phyloP scores from a whole-genome alignment of 2,329 filamentous ascomycete genomes.

The Neoscytalidium dimidiatum region DNA sequence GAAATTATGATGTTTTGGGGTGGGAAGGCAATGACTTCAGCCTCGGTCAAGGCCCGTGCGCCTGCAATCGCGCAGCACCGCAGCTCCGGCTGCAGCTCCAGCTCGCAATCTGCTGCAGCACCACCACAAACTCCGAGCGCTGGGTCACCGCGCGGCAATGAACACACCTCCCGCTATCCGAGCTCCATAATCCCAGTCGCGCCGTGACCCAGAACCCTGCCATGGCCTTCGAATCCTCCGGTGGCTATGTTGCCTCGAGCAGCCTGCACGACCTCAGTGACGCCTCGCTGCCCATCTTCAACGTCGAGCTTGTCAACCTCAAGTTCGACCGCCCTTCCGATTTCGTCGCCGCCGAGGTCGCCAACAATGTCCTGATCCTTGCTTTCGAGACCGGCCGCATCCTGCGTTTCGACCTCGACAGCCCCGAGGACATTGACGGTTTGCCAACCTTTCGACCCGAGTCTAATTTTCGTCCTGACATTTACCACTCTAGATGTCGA shows the following conservation, averaged over 20 bases:
- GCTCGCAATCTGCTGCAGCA: not conserved
- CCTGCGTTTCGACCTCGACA: conserved; percentile 89
- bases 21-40: too few relatives aligned
- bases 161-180: not conserved
- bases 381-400: conserved; percentile 92
- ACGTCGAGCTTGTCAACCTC: conserved; percentile 87
- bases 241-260: conserved; percentile 71
- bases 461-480: not conserved
- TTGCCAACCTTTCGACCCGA: not conserved
- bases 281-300: conserved; percentile 81
- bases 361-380: conserved; percentile 93
- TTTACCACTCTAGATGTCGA: conserved; percentile 73
- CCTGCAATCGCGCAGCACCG: not conserved
- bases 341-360: conserved; percentile 94
- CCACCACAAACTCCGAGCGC: not conserved
- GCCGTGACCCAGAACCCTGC: not conserved
- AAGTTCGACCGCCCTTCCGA: conserved; percentile 93
- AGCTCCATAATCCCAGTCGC: not conserved
- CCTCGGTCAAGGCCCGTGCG: conserved; percentile 13
- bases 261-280: conserved; percentile 62
- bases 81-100: not conserved
- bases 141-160: not conserved
- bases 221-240: conserved; percentile 72
- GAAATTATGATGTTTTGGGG: too few relatives aligned
- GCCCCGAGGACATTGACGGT: conserved; percentile 87